Percentiles rank a stretch among this genome's conserved stretches.
Conservation (phyloP, 306 rosid genomes). For the Begonia loranthoides region DNA sequence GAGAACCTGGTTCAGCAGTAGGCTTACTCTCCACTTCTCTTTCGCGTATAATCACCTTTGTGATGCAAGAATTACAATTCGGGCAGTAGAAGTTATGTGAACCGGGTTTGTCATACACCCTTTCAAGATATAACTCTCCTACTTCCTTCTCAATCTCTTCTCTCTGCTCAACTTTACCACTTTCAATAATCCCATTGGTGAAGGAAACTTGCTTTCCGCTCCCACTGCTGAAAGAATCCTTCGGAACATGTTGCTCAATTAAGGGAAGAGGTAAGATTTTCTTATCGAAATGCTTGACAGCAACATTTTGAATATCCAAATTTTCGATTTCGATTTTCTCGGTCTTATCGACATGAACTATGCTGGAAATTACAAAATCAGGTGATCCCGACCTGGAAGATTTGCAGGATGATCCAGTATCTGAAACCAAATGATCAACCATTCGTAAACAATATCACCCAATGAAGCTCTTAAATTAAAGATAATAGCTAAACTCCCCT, state of each 20-base stretch:
- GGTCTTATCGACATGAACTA: no score
- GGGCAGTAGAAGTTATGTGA: slow-evolving; percentile 65
- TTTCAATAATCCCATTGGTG: slow-evolving; percentile 9
- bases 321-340: no score
- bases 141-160: slow-evolving; percentile 14
- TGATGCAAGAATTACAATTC: slow-evolving; percentile 53
- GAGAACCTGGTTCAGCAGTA: slow-evolving; percentile 5
- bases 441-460: no score
- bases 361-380: no score
- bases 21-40: slow-evolving; percentile 9
- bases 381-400: no score
- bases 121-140: slow-evolving; percentile 37
- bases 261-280: not conserved
- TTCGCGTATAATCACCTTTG: slow-evolving; percentile 40
- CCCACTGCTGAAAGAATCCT: slow-evolving; percentile 10
- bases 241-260: slow-evolving; percentile 4
- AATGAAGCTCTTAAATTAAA: no score
- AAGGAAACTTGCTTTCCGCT: slow-evolving; percentile 6
- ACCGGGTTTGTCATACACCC: slow-evolving; percentile 33
- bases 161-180: slow-evolving; percentile 10
- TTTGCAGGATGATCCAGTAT: no score
- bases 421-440: no score
- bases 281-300: no score
- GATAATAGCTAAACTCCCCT: no score
- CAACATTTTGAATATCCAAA: no score